Conservation (phyloP, 495 filamentous ascomycete species). For the Penicillium psychrofluorescens region DNA sequence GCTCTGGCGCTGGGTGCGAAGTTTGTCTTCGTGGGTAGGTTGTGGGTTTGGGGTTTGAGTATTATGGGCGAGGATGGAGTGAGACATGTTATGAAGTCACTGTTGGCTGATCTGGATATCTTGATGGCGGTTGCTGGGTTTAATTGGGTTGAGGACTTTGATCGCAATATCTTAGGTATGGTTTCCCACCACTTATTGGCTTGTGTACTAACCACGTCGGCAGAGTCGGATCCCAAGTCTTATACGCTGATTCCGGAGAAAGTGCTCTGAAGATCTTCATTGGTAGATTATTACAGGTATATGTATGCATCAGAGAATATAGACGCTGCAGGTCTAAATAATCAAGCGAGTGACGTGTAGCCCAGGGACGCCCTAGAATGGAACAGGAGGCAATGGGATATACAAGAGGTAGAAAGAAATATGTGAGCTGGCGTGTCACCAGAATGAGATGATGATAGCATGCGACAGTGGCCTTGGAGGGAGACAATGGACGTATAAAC, state of each 20-base stretch:
- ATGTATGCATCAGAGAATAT: background rate
- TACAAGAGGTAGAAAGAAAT: too few species aligned
- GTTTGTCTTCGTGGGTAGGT: conserved; percentile 55
- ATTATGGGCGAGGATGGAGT: conserved; percentile 56
- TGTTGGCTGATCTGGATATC: conserved; percentile 62
- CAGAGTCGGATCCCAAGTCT: conserved; percentile 38
- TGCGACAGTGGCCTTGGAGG: too few species aligned
- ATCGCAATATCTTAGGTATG: conserved; percentile 30
- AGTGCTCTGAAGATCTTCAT: conserved; percentile 7
- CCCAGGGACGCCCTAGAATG: background rate
- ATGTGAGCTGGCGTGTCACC: too few species aligned
- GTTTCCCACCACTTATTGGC: conserved; percentile 1
- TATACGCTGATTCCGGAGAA: conserved; percentile 37
- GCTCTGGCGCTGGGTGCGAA: conserved; percentile 57
- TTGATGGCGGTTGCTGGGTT: conserved; percentile 59
- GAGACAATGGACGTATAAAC: too few species aligned
- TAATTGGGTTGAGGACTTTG: conserved; percentile 45
- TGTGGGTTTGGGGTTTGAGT: conserved; percentile 56
- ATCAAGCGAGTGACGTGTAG: background rate
- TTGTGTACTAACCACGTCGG: background rate
- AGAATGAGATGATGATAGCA: too few species aligned
- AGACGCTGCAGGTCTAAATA: conserved; percentile 12
- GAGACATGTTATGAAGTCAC: conserved; percentile 55
- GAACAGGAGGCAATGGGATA: background rate
- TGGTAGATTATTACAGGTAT: background rate